Percentiles rank a stretch among this genome's conserved stretches.
Conservation (phyloP, 768 basidiomycete species). For the Collybiopsis luxurians region DNA sequence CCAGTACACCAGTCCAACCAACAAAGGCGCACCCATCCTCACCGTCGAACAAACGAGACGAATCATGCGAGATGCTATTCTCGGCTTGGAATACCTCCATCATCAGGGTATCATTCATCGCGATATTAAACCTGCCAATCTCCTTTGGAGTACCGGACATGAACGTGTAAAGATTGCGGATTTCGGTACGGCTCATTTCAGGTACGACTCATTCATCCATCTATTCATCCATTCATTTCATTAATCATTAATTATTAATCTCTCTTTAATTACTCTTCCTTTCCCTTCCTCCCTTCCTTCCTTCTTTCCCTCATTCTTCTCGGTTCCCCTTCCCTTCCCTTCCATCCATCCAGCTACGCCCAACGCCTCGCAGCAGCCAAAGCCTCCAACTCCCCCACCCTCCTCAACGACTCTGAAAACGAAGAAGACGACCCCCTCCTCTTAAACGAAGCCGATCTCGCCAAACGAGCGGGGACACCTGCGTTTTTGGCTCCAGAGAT, state of each 20-base stretch:
- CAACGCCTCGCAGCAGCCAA: conserved; percentile 70
- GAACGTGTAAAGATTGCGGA: conserved; percentile 95
- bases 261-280: too few relatives aligned
- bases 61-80: conserved; percentile 89
- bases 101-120: conserved; percentile 98
- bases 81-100: conserved; percentile 95
- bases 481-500: conserved; percentile 97
- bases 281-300: too few relatives aligned
- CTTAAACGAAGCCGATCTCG: conserved; percentile 81
- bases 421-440: conserved; percentile 63
- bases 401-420: conserved; percentile 30
- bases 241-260: not conserved
- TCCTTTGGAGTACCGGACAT: conserved; percentile 86
- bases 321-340: not conserved
- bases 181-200: conserved; percentile 95
- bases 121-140: conserved; percentile 98
- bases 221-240: not conserved
- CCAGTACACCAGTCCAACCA: conserved; percentile 70
- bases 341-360: conserved; percentile 49
- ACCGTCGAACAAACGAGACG: conserved; percentile 79
- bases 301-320: too few relatives aligned
- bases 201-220: conserved; percentile 23
- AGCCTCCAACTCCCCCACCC: conserved; percentile 17
- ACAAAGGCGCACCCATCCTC: conserved; percentile 64
- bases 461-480: conserved; percentile 92